Conservation (phyloP, 345 rosid genomes). For the Acer yangbiense region DNA sequence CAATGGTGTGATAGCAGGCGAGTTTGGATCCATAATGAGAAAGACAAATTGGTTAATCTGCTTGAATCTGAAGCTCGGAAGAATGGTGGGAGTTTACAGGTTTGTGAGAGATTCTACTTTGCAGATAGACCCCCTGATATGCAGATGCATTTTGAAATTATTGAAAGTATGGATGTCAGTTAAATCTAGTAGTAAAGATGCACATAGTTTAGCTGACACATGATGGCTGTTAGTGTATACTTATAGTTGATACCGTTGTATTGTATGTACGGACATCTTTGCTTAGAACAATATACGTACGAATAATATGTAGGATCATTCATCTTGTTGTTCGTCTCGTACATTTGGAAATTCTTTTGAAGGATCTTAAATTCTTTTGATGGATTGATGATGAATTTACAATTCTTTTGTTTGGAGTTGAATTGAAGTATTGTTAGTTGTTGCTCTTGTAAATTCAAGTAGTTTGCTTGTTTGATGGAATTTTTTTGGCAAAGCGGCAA, state of each 20-base stretch:
- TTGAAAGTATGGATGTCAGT: conserved; percentile 67
- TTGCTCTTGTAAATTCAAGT: neutral
- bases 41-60: conserved; percentile 52
- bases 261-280: no score
- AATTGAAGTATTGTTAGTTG: no score
- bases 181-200: conserved; percentile 20
- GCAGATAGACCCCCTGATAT: conserved; percentile 56
- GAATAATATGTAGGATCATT: neutral
- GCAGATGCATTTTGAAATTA: conserved; percentile 85
- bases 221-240: neutral
- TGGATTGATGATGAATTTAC: neutral
- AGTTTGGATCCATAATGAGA: conserved; percentile 59
- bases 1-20: conserved; percentile 78
- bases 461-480: neutral
- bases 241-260: no score
- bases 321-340: neutral
- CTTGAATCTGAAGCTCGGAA: conserved; percentile 49
- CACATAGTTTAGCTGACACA: neutral
- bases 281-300: no score
- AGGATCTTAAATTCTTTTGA: neutral
- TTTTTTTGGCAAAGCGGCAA: neutral
- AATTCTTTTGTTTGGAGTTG: neutral
- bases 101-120: conserved; percentile 64
- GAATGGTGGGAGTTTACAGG: conserved; percentile 51
- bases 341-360: neutral